phyloP scores from a whole-genome alignment of 768 basidiomycete species.

The Naematelia aurantialba region DNA sequence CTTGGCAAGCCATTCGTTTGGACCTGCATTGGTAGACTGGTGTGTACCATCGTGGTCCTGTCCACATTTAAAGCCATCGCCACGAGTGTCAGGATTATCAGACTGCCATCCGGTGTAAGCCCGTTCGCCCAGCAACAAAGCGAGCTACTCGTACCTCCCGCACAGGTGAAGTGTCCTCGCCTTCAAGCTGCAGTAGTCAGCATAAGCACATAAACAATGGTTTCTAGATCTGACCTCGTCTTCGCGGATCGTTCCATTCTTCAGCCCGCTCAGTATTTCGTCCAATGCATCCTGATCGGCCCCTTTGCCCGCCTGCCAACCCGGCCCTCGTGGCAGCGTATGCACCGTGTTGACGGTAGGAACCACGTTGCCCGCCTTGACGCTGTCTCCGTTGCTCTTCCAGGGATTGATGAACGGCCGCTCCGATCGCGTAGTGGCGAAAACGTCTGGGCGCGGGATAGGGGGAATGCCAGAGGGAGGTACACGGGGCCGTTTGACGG shows the following conservation, averaged over 20 bases:
- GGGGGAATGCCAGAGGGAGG: not conserved
- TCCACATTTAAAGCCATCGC: slow-evolving; percentile 29
- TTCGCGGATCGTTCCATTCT: slow-evolving; percentile 16
- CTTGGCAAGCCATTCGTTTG: slow-evolving; percentile 41
- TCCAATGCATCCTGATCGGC: slow-evolving; percentile 38
- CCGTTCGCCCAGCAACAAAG: too few relatives aligned
- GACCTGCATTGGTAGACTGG: slow-evolving; percentile 14
- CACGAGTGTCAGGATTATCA: slow-evolving; percentile 6
- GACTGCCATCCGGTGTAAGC: not conserved
- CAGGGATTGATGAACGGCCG: not conserved
- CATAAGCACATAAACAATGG: not conserved
- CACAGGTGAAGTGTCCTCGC: slow-evolving; percentile 2
- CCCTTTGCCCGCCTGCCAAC: slow-evolving; percentile 21
- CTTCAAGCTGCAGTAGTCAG: slow-evolving; percentile 6
- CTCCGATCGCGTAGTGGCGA: not conserved
- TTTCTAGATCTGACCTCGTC: slow-evolving; percentile 4
- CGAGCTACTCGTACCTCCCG: not conserved
- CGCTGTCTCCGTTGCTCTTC: too few relatives aligned
- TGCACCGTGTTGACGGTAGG: slow-evolving; percentile 22
- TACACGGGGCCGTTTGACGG: slow-evolving; percentile 7
- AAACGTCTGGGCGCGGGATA: not conserved
- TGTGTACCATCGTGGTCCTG: slow-evolving; percentile 25
- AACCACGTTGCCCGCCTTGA: not conserved
- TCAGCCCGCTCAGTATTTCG: slow-evolving; percentile 38
- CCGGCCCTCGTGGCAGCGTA: slow-evolving; percentile 20